phyloP scores from a whole-genome alignment of 805 yeast genomes.

The Hyphopichia homilentoma region DNA sequence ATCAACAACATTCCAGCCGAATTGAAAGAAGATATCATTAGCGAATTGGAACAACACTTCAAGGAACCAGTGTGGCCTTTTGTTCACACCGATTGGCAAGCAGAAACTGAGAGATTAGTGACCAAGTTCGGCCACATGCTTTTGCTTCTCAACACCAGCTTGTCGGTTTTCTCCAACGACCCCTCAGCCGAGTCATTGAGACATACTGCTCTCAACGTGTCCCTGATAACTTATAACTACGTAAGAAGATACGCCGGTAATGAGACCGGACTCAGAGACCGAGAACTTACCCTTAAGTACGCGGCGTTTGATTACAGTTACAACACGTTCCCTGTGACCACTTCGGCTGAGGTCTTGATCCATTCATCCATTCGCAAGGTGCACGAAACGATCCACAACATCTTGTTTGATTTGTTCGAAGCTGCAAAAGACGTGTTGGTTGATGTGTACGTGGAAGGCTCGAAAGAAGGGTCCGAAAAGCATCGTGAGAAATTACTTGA shows the following conservation, averaged over 20 bases:
- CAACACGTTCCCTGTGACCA: constrained; percentile 33
- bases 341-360: constrained; percentile 45
- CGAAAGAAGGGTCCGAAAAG: constrained; percentile 3
- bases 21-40: constrained; percentile 29
- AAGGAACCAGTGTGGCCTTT: constrained; percentile 33
- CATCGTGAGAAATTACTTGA: constrained; percentile 5
- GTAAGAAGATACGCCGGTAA: constrained; percentile 44
- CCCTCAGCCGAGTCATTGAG: constrained; percentile 17
- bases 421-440: constrained; percentile 22
- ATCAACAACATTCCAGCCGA: constrained; percentile 32
- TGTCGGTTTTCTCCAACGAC: constrained; percentile 8
- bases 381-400: constrained; percentile 30
- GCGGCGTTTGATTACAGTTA: constrained; percentile 42
- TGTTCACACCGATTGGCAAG: constrained; percentile 50
- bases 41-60: constrained; percentile 27
- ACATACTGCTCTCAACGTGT: constrained; percentile 27
- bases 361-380: constrained; percentile 46
- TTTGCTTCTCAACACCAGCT: constrained; percentile 35
- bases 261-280: too few relatives aligned
- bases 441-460: constrained; percentile 11
- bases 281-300: constrained; percentile 21
- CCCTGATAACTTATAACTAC: constrained; percentile 40
- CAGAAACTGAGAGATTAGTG: constrained; percentile 44
- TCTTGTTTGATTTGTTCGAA: constrained; percentile 33
- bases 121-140: constrained; percentile 53